Evolutionary conservation across 2,329 filamentous ascomycete species (phyloP).

Genomic region (Thielaviopsis populi): DNA sequence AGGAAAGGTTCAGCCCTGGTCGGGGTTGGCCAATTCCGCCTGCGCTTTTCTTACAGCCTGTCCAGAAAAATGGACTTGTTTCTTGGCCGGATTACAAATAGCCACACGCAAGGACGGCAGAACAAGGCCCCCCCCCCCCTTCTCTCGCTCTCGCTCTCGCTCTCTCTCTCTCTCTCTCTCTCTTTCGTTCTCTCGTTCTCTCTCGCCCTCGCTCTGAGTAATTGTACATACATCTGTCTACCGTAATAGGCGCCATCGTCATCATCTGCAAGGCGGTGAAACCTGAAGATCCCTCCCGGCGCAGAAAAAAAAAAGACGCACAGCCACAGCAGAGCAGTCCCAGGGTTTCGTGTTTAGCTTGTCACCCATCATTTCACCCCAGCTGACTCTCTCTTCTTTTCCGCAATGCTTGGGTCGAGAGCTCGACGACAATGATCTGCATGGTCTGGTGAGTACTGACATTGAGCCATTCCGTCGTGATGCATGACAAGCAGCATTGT

Average conservation of each 20-base stretch:
- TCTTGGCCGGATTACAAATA: not conserved
- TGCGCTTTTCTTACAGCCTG: not conserved
- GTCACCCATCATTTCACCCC: conserved; percentile 18
- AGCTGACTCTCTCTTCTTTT: not conserved
- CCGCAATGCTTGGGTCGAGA: not conserved
- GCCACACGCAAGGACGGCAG: too few relatives aligned
- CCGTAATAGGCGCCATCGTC: not conserved
- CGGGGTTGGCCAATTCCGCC: not conserved
- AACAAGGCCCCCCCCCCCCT: too few relatives aligned
- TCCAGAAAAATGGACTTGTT: not conserved
- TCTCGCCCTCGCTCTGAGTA: too few relatives aligned
- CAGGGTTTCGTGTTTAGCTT: not conserved
- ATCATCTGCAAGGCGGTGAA: not conserved
- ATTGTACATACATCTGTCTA: too few relatives aligned
- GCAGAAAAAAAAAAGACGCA: not conserved
- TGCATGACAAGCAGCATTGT: not conserved
- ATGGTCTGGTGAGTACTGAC: not conserved
- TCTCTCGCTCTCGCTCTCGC: too few relatives aligned
- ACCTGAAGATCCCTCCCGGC: not conserved
- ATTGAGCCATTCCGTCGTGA: not conserved
- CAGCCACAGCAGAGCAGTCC: not conserved
- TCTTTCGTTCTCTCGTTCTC: too few relatives aligned
- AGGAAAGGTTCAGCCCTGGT: not conserved
- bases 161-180: too few relatives aligned
- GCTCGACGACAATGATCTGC: not conserved